A percentile compares a stretch with the other conserved stretches of the same genome.
Conservation (phyloP, 2,329 filamentous ascomycete genomes). For the Aspergillus novoparasiticus region DNA sequence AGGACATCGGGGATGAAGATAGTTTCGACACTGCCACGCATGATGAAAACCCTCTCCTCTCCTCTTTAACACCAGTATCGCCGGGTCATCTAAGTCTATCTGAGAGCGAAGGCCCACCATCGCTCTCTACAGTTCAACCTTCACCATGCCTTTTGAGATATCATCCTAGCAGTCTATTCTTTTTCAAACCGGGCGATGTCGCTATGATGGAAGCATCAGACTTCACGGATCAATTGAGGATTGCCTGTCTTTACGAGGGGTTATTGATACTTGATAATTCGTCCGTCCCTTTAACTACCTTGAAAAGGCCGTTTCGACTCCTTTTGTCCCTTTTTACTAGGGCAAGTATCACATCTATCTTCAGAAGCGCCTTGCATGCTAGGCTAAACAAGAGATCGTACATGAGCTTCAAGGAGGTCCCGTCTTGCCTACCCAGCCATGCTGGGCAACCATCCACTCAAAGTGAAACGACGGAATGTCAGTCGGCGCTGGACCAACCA, state of each 20-base stretch:
- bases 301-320: background rate
- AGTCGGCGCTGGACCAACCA: background rate
- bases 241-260: background rate
- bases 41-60: background rate
- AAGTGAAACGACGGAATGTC: background rate
- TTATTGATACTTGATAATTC: background rate
- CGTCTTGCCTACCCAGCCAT: background rate
- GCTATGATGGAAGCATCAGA: background rate
- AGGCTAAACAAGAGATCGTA: background rate
- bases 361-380: background rate
- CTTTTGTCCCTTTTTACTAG: background rate
- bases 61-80: background rate
- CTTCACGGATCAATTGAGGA: background rate
- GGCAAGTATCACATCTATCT: background rate
- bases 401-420: background rate
- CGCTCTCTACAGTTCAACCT: background rate
- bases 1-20: background rate
- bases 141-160: background rate
- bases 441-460: background rate
- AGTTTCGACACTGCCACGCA: background rate
- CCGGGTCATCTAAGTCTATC: too few relatives aligned
- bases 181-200: background rate
- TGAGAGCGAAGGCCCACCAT: background rate
- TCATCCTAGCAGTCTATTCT: background rate
- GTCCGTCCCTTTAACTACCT: background rate